These are phyloP conservation scores for Chenopodium suecicum DNA, from an alignment of 148 eudicot genomes.

Conservation along the genomic window DNA sequence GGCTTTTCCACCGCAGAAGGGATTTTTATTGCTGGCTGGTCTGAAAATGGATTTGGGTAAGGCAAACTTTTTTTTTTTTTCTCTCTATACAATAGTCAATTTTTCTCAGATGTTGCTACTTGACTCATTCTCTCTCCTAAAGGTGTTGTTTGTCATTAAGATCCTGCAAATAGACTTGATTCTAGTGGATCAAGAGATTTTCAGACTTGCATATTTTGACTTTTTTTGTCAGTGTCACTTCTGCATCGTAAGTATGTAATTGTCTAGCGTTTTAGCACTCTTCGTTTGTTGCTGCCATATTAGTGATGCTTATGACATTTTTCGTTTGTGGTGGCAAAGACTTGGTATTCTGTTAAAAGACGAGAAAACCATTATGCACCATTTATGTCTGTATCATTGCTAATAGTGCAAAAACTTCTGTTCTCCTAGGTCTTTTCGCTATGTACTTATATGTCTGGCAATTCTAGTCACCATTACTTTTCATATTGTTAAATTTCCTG, in stretches of 20 bases:
- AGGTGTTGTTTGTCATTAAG: background rate
- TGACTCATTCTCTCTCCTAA: background rate
- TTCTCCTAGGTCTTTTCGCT: no score
- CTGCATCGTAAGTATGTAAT: background rate
- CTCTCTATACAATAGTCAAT: background rate
- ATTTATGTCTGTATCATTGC: no score
- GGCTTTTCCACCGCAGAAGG: slow-evolving; percentile 92
- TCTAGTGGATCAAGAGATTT: no score
- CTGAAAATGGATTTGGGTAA: slow-evolving; percentile 97
- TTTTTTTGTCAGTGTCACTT: background rate
- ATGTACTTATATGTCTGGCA: no score
- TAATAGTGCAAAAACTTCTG: no score
- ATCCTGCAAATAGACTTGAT: background rate
- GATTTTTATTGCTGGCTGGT: slow-evolving; percentile 92
- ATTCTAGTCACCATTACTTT: no score
- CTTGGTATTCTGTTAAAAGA: background rate
- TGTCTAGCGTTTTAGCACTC: background rate
- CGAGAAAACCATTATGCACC: no score
- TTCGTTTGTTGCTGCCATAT: background rate
- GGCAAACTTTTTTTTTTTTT: slow-evolving; percentile 10
- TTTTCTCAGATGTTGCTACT: background rate
- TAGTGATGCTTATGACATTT: background rate
- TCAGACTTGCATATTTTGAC: background rate
- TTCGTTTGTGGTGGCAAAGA: background rate
- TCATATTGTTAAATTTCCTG: no score